Base-by-base conservation (phyloP, 257 asterid species). In the Solanum clarkiae region DNA sequence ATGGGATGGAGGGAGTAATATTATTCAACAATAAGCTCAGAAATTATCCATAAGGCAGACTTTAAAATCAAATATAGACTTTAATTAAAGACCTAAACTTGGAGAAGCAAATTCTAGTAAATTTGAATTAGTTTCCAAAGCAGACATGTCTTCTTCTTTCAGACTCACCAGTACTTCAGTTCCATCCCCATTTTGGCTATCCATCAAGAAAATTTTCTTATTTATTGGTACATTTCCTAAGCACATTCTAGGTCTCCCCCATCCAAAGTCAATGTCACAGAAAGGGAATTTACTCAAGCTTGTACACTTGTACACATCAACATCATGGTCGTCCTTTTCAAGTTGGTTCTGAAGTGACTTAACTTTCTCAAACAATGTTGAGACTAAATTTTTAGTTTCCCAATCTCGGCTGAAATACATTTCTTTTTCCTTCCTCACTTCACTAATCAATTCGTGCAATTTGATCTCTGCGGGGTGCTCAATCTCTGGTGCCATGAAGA, bases 71-170 rank as follows among this genome's bases (percentile, higher is more conserved):
- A 16, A 8, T 6, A 65, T 24, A 63, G 2, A 12, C 20, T 12
- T 24, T 6, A 16, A 68, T 68, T 36, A 68, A 36, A 68, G 24
- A 70, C 29, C 45, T 26, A 29, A 66, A 66, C 74, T 9, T 26
- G 68, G 68, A 42, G 86, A 54, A 53, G 86, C 86, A 56, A 69
- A 84, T n/a, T 16, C 42, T n/a, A 84, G 72, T 12, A 84, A 63
- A 26, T 84, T 68, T 32, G 81, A 63, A 18, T 84, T 80, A 18
- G 36, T 51, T 29, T 84, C 49, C 22, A 84, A 71, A 11, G 77
- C 83, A 10, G 68, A 51, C 83, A 84, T 71, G 5, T 10, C 20
- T 15, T 70, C 22, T 24, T 84, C 18, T 17, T 84, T 75, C 86
- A 71, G 54, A 56, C 71, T 74, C 24, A 72, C 47, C 0, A 56